Evolutionary conservation across 2,329 filamentous ascomycete species (phyloP).

Genomic region (Coniochaeta pulveracea): DNA sequence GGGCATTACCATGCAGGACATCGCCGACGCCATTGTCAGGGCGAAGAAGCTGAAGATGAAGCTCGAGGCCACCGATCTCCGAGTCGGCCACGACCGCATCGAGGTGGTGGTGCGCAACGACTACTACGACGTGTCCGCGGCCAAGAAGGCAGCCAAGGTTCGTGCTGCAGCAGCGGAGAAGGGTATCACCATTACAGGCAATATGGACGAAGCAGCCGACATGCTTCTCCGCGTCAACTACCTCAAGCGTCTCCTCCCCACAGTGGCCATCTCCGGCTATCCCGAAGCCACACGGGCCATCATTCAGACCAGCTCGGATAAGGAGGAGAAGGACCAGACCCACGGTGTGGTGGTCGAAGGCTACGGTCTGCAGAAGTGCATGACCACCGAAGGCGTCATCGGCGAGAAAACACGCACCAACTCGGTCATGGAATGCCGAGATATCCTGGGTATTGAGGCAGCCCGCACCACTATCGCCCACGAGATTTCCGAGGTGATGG

Average conservation of each 20-base stretch:
- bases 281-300: constrained; percentile 77
- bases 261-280: constrained; percentile 83
- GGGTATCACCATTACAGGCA: constrained; percentile 20
- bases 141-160: constrained; percentile 33
- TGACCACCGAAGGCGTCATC: constrained; percentile 86
- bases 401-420: constrained; percentile 68
- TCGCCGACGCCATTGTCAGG: constrained; percentile 63
- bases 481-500: constrained; percentile 86
- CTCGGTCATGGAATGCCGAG: constrained; percentile 77
- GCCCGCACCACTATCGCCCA: constrained; percentile 78
- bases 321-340: too few species aligned
- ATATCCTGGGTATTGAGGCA: constrained; percentile 90
- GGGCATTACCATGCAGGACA: constrained; percentile 63
- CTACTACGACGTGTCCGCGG: constrained; percentile 32
- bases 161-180: constrained; percentile 31
- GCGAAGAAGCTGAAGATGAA: constrained; percentile 85
- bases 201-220: constrained; percentile 41
- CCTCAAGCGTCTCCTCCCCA: constrained; percentile 69
- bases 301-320: constrained; percentile 64
- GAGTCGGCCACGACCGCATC: constrained; percentile 51
- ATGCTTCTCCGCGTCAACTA: constrained; percentile 72
- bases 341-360: constrained; percentile 82
- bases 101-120: constrained; percentile 58
- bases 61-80: constrained; percentile 54
- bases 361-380: constrained; percentile 79